Conservation (phyloP, 768 basidiomycete genomes). For the Lenzites betulinus region DNA sequence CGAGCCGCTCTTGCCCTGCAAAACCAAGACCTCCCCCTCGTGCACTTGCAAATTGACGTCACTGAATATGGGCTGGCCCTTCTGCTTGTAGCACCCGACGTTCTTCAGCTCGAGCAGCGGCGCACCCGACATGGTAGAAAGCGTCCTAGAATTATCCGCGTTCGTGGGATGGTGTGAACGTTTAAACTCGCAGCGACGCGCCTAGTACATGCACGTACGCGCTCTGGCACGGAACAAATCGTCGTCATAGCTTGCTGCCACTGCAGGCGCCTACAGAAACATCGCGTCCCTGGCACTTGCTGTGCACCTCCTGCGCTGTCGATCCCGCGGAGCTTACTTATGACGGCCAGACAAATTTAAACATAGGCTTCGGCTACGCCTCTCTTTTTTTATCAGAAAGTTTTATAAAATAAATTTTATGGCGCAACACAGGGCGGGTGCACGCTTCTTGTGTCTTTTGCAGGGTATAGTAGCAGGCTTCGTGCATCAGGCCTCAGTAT, state of each 20-base stretch:
- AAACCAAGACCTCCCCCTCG: slow-evolving; percentile 72
- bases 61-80: slow-evolving; percentile 56
- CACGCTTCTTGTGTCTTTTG: too few species aligned
- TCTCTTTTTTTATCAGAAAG: too few species aligned
- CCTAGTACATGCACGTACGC: not conserved
- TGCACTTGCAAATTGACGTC: slow-evolving; percentile 62
- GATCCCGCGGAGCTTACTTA: not conserved
- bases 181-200: too few species aligned
- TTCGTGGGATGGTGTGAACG: not conserved
- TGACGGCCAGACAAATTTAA: too few species aligned
- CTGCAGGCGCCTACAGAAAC: not conserved
- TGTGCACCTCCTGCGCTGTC: not conserved
- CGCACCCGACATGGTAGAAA: slow-evolving; percentile 15
- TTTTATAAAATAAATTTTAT: too few species aligned
- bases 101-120: slow-evolving; percentile 54
- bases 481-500: too few species aligned
- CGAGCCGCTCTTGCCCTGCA: slow-evolving; percentile 80
- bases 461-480: too few species aligned
- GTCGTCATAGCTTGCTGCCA: not conserved
- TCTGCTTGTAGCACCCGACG: slow-evolving; percentile 50
- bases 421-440: too few species aligned
- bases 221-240: not conserved
- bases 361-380: too few species aligned
- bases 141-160: too few species aligned
- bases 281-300: not conserved